Evolutionary conservation across 2,329 filamentous ascomycete species (phyloP), one percentile per base, ranked within the genome.

Genomic region (Trichoderma sp.): DNA sequence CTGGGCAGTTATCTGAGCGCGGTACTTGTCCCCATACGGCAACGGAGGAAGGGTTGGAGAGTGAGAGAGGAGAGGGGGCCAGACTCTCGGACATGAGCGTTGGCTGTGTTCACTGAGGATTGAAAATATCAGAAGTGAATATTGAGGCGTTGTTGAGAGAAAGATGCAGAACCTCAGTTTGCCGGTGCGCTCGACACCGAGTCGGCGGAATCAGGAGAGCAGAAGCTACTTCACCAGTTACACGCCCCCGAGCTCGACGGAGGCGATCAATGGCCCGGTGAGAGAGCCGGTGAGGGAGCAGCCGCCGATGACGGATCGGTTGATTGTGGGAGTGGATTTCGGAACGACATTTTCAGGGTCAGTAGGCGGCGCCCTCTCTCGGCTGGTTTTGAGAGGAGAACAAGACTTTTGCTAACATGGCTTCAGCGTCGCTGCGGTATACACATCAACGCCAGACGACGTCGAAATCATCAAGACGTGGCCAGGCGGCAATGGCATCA

Each of bases 391-490:
- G 59, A 21, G 16, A 32, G 14, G 18, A 8, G 32, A 13, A n/a
- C 1, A 11, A 5, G 18, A 51, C 26, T 26, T 43, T 5, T 59
- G 59, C 59, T 64, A 37, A 63, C 24, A 30, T 6, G 3, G 21
- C 28, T 13, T 0, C 37, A 81, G 79, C 26, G 90, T 92, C 69
- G 90, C 91, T 7, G 89, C 89, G 34, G 89, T 92, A 4, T 92
- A 93, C 74, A 91, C 89, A 16, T 90, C 88, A 4, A 92, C 89
- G 1, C 91, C 91, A 14, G 91, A 94, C 77, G 91, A 94, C 77
- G 84, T 94, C 69, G 91, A 94, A 76, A 92, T 94, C 74, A 93
- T 94, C 82, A 94, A 93, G 81, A 90, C 87, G 16, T 95, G 92
- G 92, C 91, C 92, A 0, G 92, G 92, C 30, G 91, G 91, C 32